A percentile compares a stretch with the other conserved stretches of the same genome.
These are phyloP conservation scores for Cichorium intybus DNA, from an alignment of 140 eudicot species.

Conservation along the genomic window DNA sequence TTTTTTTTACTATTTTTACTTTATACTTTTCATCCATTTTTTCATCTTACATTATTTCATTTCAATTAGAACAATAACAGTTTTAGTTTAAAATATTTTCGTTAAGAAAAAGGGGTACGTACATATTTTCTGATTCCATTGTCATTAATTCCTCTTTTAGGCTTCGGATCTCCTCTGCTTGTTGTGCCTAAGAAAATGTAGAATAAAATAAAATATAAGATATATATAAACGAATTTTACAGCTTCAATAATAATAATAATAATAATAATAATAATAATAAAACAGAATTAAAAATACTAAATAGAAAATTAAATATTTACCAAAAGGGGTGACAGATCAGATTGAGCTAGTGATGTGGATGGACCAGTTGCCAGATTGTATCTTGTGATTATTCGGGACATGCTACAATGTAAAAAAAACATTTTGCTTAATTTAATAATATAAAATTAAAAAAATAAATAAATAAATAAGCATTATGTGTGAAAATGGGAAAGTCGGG, in stretches of 20 bases:
- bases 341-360: not conserved
- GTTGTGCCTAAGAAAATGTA: constrained; percentile 11
- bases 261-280: too few species aligned
- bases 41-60: too few species aligned
- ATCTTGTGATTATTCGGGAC: constrained; percentile 8
- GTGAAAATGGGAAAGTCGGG: too few species aligned
- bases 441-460: too few species aligned
- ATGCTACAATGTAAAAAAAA: constrained; percentile 16
- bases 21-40: not conserved
- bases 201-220: not conserved
- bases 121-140: constrained; percentile 18
- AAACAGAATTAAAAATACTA: not conserved
- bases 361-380: constrained; percentile 11
- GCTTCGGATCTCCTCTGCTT: constrained; percentile 18
- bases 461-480: too few species aligned
- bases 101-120: too few species aligned
- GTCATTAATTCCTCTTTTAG: constrained; percentile 10
- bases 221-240: not conserved
- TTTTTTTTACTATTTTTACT: too few species aligned
- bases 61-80: too few species aligned
- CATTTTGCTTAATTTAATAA: too few species aligned
- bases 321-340: constrained; percentile 19
- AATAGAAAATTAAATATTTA: not conserved
- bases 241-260: not conserved
- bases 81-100: too few species aligned